phyloP scores from a whole-genome alignment of 768 basidiomycete species.

The Galerina marginata region DNA sequence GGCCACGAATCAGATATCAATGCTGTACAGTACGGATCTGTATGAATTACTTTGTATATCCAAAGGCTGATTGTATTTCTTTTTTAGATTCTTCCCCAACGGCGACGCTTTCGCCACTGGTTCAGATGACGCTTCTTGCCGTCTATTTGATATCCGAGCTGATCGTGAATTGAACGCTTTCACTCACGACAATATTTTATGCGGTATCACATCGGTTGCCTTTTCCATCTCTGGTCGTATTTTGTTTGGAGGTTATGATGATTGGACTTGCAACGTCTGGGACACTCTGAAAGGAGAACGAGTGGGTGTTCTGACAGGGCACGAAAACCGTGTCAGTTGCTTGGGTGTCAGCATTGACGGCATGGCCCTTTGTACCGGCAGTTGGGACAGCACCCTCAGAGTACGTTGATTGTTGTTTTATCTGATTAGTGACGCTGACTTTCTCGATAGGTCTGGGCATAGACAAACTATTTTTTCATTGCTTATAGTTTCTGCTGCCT shows the following conservation, averaged over 20 bases:
- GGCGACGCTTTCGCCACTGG: slow-evolving; percentile 99
- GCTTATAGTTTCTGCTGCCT: slow-evolving; percentile 12
- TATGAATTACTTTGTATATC: slow-evolving; percentile 12
- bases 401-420: slow-evolving; percentile 49
- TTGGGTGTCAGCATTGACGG: slow-evolving; percentile 95
- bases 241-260: slow-evolving; percentile 98
- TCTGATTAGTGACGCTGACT: slow-evolving; percentile 17
- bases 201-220: slow-evolving; percentile 98
- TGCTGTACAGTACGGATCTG: slow-evolving; percentile 85
- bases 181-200: slow-evolving; percentile 98
- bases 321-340: slow-evolving; percentile 98
- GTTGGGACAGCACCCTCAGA: slow-evolving; percentile 97
- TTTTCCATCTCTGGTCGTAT: slow-evolving; percentile 98
- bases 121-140: slow-evolving; percentile 98
- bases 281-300: slow-evolving; percentile 98
- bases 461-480: slow-evolving; percentile 35
- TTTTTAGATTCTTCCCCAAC: slow-evolving; percentile 94
- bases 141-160: slow-evolving; percentile 96
- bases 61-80: slow-evolving; percentile 12
- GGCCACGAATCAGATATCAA: slow-evolving; percentile 99
- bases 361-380: slow-evolving; percentile 98
- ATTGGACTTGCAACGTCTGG: slow-evolving; percentile 99
- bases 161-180: slow-evolving; percentile 97
- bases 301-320: slow-evolving; percentile 95
- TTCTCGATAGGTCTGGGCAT: slow-evolving; percentile 80